Evolutionary conservation across 371 early-diverging fungal species (phyloP), one percentile per base, ranked within the genome.

Genomic region (Mycotypha africana): DNA sequence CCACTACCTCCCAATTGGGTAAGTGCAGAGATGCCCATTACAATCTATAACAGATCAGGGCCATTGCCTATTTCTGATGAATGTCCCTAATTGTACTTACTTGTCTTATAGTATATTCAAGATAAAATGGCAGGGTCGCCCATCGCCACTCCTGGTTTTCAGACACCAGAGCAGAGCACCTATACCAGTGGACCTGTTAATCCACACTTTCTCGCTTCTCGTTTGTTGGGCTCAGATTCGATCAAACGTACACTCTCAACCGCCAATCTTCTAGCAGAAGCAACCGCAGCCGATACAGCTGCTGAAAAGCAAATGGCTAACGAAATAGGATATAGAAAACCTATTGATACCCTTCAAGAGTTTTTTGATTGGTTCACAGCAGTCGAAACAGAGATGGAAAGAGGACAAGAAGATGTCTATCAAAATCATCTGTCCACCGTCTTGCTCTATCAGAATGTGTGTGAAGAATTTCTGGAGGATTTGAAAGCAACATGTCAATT

Each of bases 301-400:
- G 65, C 37, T 4, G 62, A 64, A 37, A 49, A 60, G 23, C 61
- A 45, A 43, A 58, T 39, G 34, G n/a, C n/a, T n/a, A n/a, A n/a
- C n/a, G n/a, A n/a, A n/a, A n/a, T n/a, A n/a, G n/a, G n/a, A n/a
- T n/a, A n/a, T n/a, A n/a, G n/a, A 42, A 67, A 68, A 47, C 81
- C 88, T 3, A 82, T 94, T 38, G 87, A 90, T 30, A 92, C 85
- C 0, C 75, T 89, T 0, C 89, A 92, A 25, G 86, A 93, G 60
- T 95, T 95, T 51, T 77, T 92, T 45, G 85, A 88, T 39, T 95
- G 95, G 95, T 92, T 84, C 63, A 76, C 88, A n/a, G 45, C 47
- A 1, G 76, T 88, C 24, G 92, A 93, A 61, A 61, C 74, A 20
- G 82, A 85, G 39, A 87, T 91, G 73, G 92, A 89, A 44, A 77